Base-by-base conservation (phyloP, 169 alveolate genomes). In the Babesia bovis region DNA sequence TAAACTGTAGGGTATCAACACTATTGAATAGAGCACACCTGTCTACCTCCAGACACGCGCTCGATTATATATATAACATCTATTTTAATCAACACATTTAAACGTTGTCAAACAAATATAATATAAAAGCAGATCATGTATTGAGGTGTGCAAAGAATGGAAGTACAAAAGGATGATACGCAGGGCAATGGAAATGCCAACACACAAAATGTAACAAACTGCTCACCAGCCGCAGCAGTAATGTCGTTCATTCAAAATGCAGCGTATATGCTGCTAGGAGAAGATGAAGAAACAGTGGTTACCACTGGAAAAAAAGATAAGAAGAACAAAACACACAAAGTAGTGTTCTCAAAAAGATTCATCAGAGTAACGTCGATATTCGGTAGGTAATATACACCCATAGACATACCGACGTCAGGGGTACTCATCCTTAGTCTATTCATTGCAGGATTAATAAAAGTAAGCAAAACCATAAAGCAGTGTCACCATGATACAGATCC, bases 371-470 rank as follows among this genome's bases (percentile, higher is more conserved):
- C 50, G 4, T 49, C 33, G 13, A 23, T 44, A 2, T 42, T 63
- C 51, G 73, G 73, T 63, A 26, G 21, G 73, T 63, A 47, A 0
- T 5, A 33, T 5, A 17, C 5, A 26, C 25, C 55, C 44, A 0
- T 33, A 21, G 15, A 1, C 30, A 12, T 44, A 63, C 17, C 6
- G 4, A n/a, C 21, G n/a, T 23, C 6, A 63, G 73, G 53, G 21
- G 32, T 36, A 38, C 73, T 63, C 38, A n/a, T 63, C 47, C 47
- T 63, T 2, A 45, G 45, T 30, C 25, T 45, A 53, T 44, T 45
- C 60, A 5, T 63, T 6, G 60, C 40, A 10, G 73, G 73, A 2
- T 13, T 33, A 25, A 32, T 63, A 23, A 63, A 45, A 60, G 73
- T 63, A 36, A 10, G 50, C 23, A 1, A 4, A 0, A 12, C 4